phyloP scores from a whole-genome alignment of 495 filamentous ascomycete species.

The Aspergillus coremiiformis region DNA sequence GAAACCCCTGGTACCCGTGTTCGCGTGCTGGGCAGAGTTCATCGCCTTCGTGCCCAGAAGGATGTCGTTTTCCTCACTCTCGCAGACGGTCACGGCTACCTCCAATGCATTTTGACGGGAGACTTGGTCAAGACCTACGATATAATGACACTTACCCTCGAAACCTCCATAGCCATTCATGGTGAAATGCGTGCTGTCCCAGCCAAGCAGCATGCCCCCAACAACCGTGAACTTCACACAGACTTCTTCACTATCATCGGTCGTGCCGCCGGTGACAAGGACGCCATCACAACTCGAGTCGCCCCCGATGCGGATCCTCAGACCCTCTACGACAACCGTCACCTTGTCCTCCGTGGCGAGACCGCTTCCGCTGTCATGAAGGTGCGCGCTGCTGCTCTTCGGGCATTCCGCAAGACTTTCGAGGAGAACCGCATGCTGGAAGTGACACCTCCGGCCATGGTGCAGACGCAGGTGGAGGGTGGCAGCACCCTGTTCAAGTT shows the following conservation, averaged over 20 bases:
- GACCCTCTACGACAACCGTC: slow-evolving; percentile 80
- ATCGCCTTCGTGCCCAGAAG: slow-evolving; percentile 79
- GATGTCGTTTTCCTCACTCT: slow-evolving; percentile 81
- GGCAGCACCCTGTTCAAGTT: slow-evolving; percentile 90
- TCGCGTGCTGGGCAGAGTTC: slow-evolving; percentile 76
- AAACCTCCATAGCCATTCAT: slow-evolving; percentile 78
- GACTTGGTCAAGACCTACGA: slow-evolving; percentile 88
- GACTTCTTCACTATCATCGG: slow-evolving; percentile 89
- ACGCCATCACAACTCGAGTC: slow-evolving; percentile 89
- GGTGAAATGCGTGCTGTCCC: slow-evolving; percentile 87
- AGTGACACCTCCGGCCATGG: slow-evolving; percentile 89
- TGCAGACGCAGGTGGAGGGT: slow-evolving; percentile 98
- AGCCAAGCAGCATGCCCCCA: slow-evolving; percentile 68
- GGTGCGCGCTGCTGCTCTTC: slow-evolving; percentile 75
- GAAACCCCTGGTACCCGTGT: slow-evolving; percentile 66
- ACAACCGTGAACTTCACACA: slow-evolving; percentile 85
- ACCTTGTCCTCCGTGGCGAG: slow-evolving; percentile 87
- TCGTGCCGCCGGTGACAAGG: slow-evolving; percentile 77
- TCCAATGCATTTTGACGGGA: slow-evolving; percentile 84
- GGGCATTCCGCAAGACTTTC: slow-evolving; percentile 77
- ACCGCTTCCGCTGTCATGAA: slow-evolving; percentile 82
- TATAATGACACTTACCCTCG: slow-evolving; percentile 77
- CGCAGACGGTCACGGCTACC: slow-evolving; percentile 77
- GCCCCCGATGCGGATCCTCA: slow-evolving; percentile 70
- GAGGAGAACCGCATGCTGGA: slow-evolving; percentile 70